Base-by-base conservation (phyloP, 2,329 filamentous ascomycete genomes). In the Furcasterigmium furcatum region DNA sequence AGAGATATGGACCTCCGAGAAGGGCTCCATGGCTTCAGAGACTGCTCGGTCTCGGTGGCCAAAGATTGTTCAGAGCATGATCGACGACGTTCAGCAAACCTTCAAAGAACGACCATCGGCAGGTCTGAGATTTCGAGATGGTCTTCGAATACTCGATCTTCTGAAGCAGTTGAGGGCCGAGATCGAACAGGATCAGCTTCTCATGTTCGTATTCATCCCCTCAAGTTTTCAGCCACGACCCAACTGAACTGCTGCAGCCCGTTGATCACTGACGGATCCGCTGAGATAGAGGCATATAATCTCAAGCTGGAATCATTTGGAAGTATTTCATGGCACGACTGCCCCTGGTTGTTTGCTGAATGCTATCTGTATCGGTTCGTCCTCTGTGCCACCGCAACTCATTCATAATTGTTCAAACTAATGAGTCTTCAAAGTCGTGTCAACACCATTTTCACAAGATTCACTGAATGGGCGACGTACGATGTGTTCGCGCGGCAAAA, bases 401-500 rank as follows among this genome's bases (percentile, higher is more conserved):
- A n/a, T n/a, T n/a, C 74, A 27, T 66, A 78, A 44, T 85, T 85
- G 64, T 70, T 71, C 21, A 67, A 71, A 9, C 80, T 79, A 7
- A 69, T 69, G 6, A 16, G 19, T 18, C 7, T 32, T 32, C n/a
- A 18, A 18, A 36, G 34, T 16, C 34, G 34, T 7, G 34, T 36
- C 34, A 36, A 36, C n/a, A 36, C 18, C 34, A 36, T 36, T 9
- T 36, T 36, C 34, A 36, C 34, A 4, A 36, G 34, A 4, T 44
- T 69, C 79, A 53, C 87, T 83, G 83, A 82, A 79, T 58, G 64
- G 63, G 38, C n/a, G 19, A 10, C n/a, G 5, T 85, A 86, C 59
- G 82, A 86, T 58, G 72, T 84, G 43, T 86, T 86, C 55, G 68
- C 73, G 35, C 74, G 75, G 51, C 81, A 84, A 59, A 86, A 86